Conservation (phyloP, 805 yeast genomes). For the Blastobotrys peoriensis region DNA sequence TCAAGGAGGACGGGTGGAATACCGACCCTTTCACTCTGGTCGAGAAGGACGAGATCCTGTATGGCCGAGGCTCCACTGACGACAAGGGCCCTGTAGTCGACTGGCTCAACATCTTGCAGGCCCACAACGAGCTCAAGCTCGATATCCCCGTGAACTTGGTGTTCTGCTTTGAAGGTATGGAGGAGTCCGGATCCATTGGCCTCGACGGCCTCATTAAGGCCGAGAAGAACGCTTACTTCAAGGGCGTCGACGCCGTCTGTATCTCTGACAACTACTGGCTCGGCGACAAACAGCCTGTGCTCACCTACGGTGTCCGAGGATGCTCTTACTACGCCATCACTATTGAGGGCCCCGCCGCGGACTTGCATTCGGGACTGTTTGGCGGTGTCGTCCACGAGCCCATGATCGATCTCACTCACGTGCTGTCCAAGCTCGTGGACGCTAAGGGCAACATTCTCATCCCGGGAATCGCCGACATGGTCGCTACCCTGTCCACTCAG, state of each 20-base stretch:
- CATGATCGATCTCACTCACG: constrained; percentile 81
- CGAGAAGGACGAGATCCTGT: constrained; percentile 62
- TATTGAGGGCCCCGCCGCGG: constrained; percentile 91
- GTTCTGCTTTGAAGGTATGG: constrained; percentile 98
- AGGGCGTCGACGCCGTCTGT: constrained; percentile 88
- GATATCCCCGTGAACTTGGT: constrained; percentile 92
- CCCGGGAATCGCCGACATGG: constrained; percentile 89
- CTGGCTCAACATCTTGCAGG: constrained; percentile 90
- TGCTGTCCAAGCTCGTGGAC: constrained; percentile 73
- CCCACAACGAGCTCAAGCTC: constrained; percentile 75
- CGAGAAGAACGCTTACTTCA: constrained; percentile 77
- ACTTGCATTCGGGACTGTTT: constrained; percentile 93
- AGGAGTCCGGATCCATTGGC: constrained; percentile 93
- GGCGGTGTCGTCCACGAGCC: constrained; percentile 99
- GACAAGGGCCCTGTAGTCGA: constrained; percentile 98
- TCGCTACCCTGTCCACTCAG: constrained; percentile 80
- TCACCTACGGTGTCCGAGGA: constrained; percentile 97
- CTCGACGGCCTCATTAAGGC: constrained; percentile 73
- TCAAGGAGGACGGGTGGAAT: constrained; percentile 88
- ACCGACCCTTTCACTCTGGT: constrained; percentile 81
- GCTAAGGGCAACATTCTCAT: constrained; percentile 75
- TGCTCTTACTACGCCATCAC: constrained; percentile 84
- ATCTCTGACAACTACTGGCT: constrained; percentile 98
- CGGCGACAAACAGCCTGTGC: constrained; percentile 93
- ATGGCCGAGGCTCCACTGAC: constrained; percentile 94